A percentile compares a stretch with the other conserved stretches of the same genome.
These are phyloP conservation scores for Carex pumila DNA, from an alignment of 176 grass and related monocot species.

Conservation along the genomic window DNA sequence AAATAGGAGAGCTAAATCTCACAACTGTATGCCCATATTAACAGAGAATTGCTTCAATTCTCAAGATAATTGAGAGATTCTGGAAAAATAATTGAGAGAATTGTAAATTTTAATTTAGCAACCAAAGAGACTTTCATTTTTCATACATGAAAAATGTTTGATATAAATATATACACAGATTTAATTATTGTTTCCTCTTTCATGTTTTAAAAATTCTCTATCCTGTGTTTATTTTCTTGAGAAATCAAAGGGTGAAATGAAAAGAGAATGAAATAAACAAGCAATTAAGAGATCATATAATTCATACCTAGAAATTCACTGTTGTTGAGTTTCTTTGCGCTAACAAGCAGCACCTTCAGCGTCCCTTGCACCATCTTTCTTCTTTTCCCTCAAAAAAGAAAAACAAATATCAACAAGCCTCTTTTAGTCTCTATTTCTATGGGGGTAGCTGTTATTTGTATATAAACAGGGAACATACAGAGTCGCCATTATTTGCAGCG, in stretches of 20 bases:
- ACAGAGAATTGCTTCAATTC: no score
- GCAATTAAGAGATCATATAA: background rate
- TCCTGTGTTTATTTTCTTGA: background rate
- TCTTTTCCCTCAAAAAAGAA: background rate
- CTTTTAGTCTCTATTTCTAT: background rate
- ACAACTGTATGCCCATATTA: no score
- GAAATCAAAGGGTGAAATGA: background rate
- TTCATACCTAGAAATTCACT: background rate
- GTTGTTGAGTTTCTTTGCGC: slow-evolving; percentile 11
- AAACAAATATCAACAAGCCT: no score
- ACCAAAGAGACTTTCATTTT: slow-evolving; percentile 1
- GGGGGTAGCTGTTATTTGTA: background rate
- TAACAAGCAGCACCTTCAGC: slow-evolving; percentile 17
- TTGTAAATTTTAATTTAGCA: background rate
- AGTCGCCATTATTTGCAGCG: background rate
- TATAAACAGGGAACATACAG: background rate
- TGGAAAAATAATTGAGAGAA: background rate
- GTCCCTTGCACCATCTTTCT: slow-evolving; percentile 10
- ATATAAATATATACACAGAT: no score
- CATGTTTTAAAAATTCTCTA: background rate
- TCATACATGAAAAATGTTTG: background rate
- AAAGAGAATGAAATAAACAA: background rate
- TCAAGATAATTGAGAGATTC: background rate
- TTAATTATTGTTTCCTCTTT: background rate
- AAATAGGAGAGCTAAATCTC: background rate